phyloP scores from a whole-genome alignment of 1,284 basidiomycete species.

The Cryptococcus sp. region DNA sequence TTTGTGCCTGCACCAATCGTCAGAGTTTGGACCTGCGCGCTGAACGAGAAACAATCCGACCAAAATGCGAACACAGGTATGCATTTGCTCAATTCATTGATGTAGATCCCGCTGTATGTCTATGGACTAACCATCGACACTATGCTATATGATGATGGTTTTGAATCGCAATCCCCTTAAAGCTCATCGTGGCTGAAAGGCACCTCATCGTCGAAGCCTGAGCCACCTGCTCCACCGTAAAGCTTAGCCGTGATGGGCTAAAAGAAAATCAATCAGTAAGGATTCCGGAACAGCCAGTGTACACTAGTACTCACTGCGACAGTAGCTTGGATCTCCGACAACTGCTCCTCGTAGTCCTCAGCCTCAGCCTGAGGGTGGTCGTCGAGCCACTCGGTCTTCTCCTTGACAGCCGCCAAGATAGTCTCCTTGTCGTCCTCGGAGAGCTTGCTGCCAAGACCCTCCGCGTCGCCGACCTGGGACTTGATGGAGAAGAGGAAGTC shows the following conservation, averaged over 20 bases:
- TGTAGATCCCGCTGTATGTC: too few species aligned
- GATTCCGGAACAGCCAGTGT: neutral
- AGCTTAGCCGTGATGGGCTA: constrained; percentile 76
- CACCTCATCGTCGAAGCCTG: constrained; percentile 42
- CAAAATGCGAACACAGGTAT: neutral
- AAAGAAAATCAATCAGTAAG: constrained; percentile 1
- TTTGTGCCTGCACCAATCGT: neutral
- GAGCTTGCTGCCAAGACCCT: constrained; percentile 88
- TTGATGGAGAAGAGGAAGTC: constrained; percentile 71
- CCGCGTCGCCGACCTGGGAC: constrained; percentile 79
- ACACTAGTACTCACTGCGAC: constrained; percentile 53
- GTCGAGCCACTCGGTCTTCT: constrained; percentile 88
- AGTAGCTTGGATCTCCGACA: constrained; percentile 69
- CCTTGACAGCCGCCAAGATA: constrained; percentile 78
- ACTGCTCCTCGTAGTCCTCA: constrained; percentile 90
- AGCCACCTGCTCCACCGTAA: constrained; percentile 58
- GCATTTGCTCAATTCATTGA: neutral
- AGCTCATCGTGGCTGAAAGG: constrained; percentile 54
- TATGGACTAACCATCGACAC: neutral
- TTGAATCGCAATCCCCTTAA: constrained; percentile 22
- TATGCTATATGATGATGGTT: constrained; percentile 2
- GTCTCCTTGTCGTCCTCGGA: constrained; percentile 85
- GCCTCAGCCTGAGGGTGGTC: constrained; percentile 73
- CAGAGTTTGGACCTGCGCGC: neutral
- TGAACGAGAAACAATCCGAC: neutral